Base-by-base conservation (phyloP, 768 basidiomycete species). In the Pleurotus giganteus region DNA sequence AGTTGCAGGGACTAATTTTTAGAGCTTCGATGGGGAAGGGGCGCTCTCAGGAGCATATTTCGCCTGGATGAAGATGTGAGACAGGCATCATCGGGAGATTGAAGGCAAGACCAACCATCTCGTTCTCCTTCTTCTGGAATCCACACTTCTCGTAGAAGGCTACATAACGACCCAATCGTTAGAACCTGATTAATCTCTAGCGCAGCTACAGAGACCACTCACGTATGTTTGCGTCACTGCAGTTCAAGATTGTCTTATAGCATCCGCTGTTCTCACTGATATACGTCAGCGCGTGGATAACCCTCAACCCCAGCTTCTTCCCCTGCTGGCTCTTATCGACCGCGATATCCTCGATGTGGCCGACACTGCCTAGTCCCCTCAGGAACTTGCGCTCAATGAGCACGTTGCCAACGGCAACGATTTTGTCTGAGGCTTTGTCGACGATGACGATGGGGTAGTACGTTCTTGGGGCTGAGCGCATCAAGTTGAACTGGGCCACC, bases 101-200 rank as follows among this genome's bases (percentile, higher is more conserved):
- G 6, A 29, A 23, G 23, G 26, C 42, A n/a, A n/a, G 15, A 68
- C 77, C 55, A 54, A 88, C 95, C 95, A 98, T 98, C 71, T 97
- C 91, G 63, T 82, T 85, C 71, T 95, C 95, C 72, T 94, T 96
- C 75, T 86, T 88, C 70, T 82, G 78, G 64, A 74, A 97, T 19
- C 96, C 96, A 67, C 96, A 99, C 71, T 98, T 98, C 70, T 93
- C 78, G 70, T 99, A 99, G 74, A 99, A 99, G 7, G 91, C 95
- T 97, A 65, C 27, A 58, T 42, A 34, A 37, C 13, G 23, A 37
- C 7, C 1, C 19, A n/a, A n/a, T 13, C 39, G 36, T 46, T 42
- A 41, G 45, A 54, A 54, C 59, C 58, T 46, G 29, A 55, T 15
- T 28, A 28, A 17, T 15, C 31, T 21, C 57, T 34, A n/a, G n/a